Base-by-base conservation (phyloP, 1,284 basidiomycete genomes). In the Fistulina hepatica region DNA sequence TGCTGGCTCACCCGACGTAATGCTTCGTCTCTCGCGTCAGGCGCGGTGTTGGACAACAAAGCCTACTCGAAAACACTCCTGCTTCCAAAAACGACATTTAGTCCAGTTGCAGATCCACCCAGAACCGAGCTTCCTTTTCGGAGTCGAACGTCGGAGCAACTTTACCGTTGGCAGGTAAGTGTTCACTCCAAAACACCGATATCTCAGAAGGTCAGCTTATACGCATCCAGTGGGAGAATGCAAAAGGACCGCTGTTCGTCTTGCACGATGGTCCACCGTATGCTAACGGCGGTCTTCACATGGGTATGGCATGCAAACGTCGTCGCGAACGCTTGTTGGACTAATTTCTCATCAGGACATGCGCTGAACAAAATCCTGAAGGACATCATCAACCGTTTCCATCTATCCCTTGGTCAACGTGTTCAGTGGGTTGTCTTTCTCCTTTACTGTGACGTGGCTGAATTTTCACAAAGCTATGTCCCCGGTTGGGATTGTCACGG, bases 401-500 rank as follows among this genome's bases (percentile, higher is more conserved):
- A 93, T 45, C 69, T 97, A 8, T 72, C 81, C 7, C 65, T 72
- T 23, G 92, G 93, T 3, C 65, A 74, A 44, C 73, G 75, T 44
- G 82, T 98, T 20, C 81, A 93, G 88, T 94, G 46, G 55, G 82
- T 64, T 6, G 32, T 22, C 12, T 25, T 11, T 25, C 6, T n/a
- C 19, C 28, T 28, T 12, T 17, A 12, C 19, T 22, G n/a, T n/a
- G 12, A 25, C 13, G 26, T 19, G 38, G 32, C 13, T 19, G 4
- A 12, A n/a, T 21, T 12, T 31, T 23, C 19, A 42, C 13, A 30
- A 43, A 95, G 91, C 52, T 97, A 92, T 59, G 61, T 85, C 25
- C 94, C 95, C 20, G 95, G 95, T 4, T 99, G 92, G 91, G 95
- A 99, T 55, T 98, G 94, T 53, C 95, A 98, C 53, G 95, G 95